These are phyloP conservation scores for Saccharum officinarum DNA, from an alignment of 176 grass and related monocot species.

Conservation along the genomic window DNA sequence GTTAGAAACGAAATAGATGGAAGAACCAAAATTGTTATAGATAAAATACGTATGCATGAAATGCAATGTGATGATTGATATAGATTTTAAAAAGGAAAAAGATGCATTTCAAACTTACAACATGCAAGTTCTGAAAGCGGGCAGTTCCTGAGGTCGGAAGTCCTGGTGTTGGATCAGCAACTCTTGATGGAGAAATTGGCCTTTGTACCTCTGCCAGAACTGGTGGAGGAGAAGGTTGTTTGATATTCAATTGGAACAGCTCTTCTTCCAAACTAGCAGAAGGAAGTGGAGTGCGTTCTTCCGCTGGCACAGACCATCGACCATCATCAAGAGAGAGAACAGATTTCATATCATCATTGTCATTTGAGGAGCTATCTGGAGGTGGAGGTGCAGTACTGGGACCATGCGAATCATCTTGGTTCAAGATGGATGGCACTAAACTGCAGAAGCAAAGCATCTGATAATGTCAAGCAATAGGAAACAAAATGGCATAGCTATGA, in stretches of 20 bases:
- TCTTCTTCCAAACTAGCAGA: conserved; percentile 66
- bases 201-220: conserved; percentile 74
- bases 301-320: conserved; percentile 65
- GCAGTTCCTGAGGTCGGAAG: conserved; percentile 51
- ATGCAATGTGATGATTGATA: neutral
- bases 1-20: conserved; percentile 14
- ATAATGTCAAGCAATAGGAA: conserved; percentile 20
- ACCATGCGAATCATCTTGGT: conserved; percentile 60
- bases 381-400: conserved; percentile 22
- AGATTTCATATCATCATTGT: conserved; percentile 76
- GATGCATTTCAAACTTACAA: conserved; percentile 64
- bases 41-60: conserved; percentile 31
- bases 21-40: conserved; percentile 29
- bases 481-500: neutral
- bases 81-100: conserved; percentile 29
- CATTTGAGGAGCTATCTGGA: conserved; percentile 41
- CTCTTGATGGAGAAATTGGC: conserved; percentile 73
- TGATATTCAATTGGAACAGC: conserved; percentile 65
- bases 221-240: conserved; percentile 88
- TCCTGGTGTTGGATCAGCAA: conserved; percentile 93
- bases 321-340: conserved; percentile 99
- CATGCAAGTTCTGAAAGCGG: conserved; percentile 84
- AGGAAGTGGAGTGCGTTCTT: conserved; percentile 45
- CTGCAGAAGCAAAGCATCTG: conserved; percentile 34
- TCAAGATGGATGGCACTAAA: conserved; percentile 56